Percentiles rank a stretch among this genome's conserved stretches.
These are phyloP conservation scores for Annulohypoxylon stygium DNA, from an alignment of 495 filamentous ascomycete species.

Conservation along the genomic window DNA sequence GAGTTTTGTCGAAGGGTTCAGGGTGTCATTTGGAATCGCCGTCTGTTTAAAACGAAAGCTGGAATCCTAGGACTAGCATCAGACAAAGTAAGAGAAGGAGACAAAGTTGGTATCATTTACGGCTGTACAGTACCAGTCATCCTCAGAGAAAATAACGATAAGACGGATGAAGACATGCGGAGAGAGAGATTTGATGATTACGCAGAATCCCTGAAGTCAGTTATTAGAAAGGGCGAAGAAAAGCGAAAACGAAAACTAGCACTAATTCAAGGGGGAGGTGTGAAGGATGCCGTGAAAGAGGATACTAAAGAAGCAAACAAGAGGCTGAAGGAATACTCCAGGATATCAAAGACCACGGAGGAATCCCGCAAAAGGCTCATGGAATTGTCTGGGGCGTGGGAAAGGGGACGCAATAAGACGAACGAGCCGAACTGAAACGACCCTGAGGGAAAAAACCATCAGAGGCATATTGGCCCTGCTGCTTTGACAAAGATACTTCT, in stretches of 20 bases:
- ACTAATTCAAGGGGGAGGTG: neutral
- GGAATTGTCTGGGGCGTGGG: too few relatives aligned
- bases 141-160: slow-evolving; percentile 35
- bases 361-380: too few relatives aligned
- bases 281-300: neutral
- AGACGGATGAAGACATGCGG: slow-evolving; percentile 5
- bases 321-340: neutral
- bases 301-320: neutral
- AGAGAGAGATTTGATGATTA: slow-evolving; percentile 18
- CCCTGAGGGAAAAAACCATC: too few relatives aligned
- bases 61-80: slow-evolving; percentile 45
- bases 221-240: neutral
- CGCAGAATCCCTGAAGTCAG: neutral
- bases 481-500: too few relatives aligned
- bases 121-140: slow-evolving; percentile 62
- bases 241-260: neutral
- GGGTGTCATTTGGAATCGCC: slow-evolving; percentile 57
- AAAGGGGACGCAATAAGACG: neutral
- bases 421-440: too few relatives aligned
- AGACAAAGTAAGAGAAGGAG: slow-evolving; percentile 36
- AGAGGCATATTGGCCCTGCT: too few relatives aligned
- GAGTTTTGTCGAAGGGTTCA: slow-evolving; percentile 58
- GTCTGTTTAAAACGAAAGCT: slow-evolving; percentile 49
- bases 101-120: slow-evolving; percentile 58
- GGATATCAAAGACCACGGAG: neutral